These are phyloP conservation scores for Pseudozyma flocculosa DNA, from an alignment of 1,284 basidiomycete genomes.

Conservation along the genomic window DNA sequence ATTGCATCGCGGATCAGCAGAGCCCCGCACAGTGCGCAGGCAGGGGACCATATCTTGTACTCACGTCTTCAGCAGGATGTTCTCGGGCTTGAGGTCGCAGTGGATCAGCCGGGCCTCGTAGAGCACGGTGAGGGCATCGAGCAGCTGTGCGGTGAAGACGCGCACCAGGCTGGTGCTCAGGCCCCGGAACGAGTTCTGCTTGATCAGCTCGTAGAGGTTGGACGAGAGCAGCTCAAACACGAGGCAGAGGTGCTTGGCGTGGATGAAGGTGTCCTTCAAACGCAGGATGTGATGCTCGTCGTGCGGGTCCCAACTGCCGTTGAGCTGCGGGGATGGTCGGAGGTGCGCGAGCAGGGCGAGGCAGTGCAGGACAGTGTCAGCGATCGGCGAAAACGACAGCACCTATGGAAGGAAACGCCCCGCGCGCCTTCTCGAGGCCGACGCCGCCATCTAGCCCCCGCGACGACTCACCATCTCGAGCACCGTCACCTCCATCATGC, in stretches of 20 bases:
- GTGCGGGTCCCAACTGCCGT: slow-evolving; percentile 67
- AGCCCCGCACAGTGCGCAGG: too few relatives aligned
- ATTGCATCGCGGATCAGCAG: too few relatives aligned
- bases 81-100: slow-evolving; percentile 83
- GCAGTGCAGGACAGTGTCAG: too few relatives aligned
- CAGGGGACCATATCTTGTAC: too few relatives aligned
- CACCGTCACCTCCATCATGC: slow-evolving; percentile 99
- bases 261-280: slow-evolving; percentile 93
- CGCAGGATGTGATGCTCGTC: slow-evolving; percentile 97
- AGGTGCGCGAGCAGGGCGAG: too few relatives aligned
- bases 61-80: slow-evolving; percentile 50
- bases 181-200: slow-evolving; percentile 99
- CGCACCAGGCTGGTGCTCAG: slow-evolving; percentile 94
- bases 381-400: too few relatives aligned
- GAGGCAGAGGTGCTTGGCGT: slow-evolving; percentile 91
- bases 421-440: too few relatives aligned
- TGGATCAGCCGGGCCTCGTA: slow-evolving; percentile 95
- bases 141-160: slow-evolving; percentile 92
- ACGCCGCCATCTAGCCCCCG: too few relatives aligned
- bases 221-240: slow-evolving; percentile 97
- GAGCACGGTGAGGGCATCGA: slow-evolving; percentile 87
- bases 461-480: slow-evolving; percentile 78
- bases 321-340: slow-evolving; percentile 62
- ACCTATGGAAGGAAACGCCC: too few relatives aligned
- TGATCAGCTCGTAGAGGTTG: slow-evolving; percentile 98